phyloP scores from a whole-genome alignment of 2,329 filamentous ascomycete species.

The Botryosphaeria dothidea region DNA sequence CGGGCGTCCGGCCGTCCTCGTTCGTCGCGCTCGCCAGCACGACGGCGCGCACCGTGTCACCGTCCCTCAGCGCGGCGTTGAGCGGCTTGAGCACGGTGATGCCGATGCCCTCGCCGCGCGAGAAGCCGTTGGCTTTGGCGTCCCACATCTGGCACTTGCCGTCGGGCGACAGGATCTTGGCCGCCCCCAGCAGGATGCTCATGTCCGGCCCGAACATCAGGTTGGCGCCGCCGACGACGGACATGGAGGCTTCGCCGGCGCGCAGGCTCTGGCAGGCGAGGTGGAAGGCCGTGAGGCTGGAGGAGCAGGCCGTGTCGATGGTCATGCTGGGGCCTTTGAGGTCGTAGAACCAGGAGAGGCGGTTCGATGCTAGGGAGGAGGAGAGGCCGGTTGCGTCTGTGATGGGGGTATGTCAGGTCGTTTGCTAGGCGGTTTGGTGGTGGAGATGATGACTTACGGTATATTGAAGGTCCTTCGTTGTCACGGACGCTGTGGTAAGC shows the following conservation, averaged over 20 bases:
- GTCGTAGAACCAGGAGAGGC: conserved; percentile 33
- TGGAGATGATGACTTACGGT: conserved; percentile 15
- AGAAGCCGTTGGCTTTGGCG: conserved; percentile 62
- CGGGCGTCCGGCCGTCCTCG: conserved; percentile 52
- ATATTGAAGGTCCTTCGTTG: conserved; percentile 2
- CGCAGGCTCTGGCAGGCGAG: conserved; percentile 28
- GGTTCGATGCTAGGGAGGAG: conserved; percentile 30
- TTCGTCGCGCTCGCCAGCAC: conserved; percentile 45
- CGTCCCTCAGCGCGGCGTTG: conserved; percentile 57
- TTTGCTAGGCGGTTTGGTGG: conserved; percentile 16
- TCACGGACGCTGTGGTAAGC: not conserved
- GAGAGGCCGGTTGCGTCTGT: conserved; percentile 23
- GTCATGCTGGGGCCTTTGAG: conserved; percentile 30
- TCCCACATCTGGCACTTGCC: conserved; percentile 47
- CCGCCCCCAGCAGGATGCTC: conserved; percentile 25
- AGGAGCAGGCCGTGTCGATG: conserved; percentile 39
- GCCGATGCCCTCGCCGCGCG: conserved; percentile 62
- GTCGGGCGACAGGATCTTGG: conserved; percentile 30
- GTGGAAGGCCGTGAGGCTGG: conserved; percentile 27
- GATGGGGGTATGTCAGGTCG: conserved; percentile 18
- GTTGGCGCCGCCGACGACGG: not conserved
- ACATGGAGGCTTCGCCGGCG: conserved; percentile 26
- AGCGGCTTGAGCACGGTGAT: conserved; percentile 60
- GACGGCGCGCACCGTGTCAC: conserved; percentile 52
- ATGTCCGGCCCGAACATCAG: conserved; percentile 22